A percentile compares a stretch with the other conserved stretches of the same genome.
These are phyloP conservation scores for Ophiostoma ulmi DNA, from an alignment of 2,329 filamentous ascomycete genomes.

Conservation along the genomic window DNA sequence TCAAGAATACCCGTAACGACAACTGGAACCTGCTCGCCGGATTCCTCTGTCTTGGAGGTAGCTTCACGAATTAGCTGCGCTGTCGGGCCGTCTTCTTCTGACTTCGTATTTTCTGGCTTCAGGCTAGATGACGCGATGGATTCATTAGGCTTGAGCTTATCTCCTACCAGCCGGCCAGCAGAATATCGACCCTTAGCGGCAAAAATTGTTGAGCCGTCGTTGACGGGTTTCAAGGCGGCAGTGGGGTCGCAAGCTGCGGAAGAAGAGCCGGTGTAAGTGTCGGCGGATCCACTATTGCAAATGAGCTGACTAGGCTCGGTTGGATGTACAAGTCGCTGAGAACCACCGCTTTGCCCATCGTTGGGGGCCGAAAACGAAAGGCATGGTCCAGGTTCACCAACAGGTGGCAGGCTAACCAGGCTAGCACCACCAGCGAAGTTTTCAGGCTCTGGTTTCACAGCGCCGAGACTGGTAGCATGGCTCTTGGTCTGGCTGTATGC, in stretches of 20 bases:
- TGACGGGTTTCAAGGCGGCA: neutral
- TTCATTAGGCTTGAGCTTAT: neutral
- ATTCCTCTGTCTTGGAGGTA: neutral
- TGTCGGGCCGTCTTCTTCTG: neutral
- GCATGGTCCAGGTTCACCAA: neutral
- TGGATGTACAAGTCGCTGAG: neutral
- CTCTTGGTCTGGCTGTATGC: neutral
- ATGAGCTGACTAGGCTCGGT: neutral
- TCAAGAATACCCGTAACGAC: neutral
- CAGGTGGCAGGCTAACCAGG: neutral
- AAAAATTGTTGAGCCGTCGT: neutral
- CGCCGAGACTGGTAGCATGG: neutral
- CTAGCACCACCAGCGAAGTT: neutral
- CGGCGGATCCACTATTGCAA: neutral
- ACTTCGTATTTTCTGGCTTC: neutral
- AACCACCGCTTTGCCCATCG: neutral
- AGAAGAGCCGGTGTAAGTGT: constrained; percentile 3
- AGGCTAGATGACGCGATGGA: neutral
- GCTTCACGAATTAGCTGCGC: neutral
- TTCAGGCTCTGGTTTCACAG: neutral
- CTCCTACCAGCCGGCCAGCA: neutral
- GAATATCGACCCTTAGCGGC: neutral
- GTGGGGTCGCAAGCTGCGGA: neutral
- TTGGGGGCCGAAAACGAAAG: neutral
- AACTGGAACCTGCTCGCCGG: neutral